phyloP scores from a whole-genome alignment of 1,284 basidiomycete species.

The Rhodotorula sp. region DNA sequence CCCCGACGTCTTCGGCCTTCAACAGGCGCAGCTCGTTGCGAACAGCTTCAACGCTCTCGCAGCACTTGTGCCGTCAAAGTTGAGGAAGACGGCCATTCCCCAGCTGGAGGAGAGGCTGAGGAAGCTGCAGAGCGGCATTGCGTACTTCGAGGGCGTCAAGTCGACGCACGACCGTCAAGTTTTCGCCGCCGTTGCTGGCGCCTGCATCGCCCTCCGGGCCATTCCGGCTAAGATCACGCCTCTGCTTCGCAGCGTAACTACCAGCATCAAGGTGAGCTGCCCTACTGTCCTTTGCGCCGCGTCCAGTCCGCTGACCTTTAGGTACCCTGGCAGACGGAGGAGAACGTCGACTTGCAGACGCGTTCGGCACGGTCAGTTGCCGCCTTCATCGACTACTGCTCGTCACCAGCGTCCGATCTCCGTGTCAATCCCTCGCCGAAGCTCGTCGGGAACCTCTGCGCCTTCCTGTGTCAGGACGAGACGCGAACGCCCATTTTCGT shows the following conservation, averaged over 20 bases:
- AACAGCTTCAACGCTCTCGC: slow-evolving; percentile 68
- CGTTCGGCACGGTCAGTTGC: slow-evolving; percentile 85
- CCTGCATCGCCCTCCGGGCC: slow-evolving; percentile 78
- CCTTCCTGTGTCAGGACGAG: slow-evolving; percentile 90
- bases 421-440: slow-evolving; percentile 71
- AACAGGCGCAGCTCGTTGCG: slow-evolving; percentile 70
- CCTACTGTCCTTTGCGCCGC: neutral
- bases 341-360: slow-evolving; percentile 83
- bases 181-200: slow-evolving; percentile 82
- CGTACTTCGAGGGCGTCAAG: slow-evolving; percentile 73
- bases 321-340: slow-evolving; percentile 66
- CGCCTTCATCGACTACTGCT: slow-evolving; percentile 82
- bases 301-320: neutral
- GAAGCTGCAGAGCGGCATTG: slow-evolving; percentile 71
- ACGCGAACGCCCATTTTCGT: slow-evolving; percentile 86
- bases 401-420: slow-evolving; percentile 60
- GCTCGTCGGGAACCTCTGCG: slow-evolving; percentile 95
- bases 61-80: slow-evolving; percentile 58
- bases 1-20: slow-evolving; percentile 77
- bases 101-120: slow-evolving; percentile 73
- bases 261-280: slow-evolving; percentile 78
- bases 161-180: slow-evolving; percentile 82
- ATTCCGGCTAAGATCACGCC: slow-evolving; percentile 90
- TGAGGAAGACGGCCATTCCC: slow-evolving; percentile 69
- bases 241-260: slow-evolving; percentile 97